Conservation (phyloP, 2,329 filamentous ascomycete species). For the Neofusicoccum sp. region DNA sequence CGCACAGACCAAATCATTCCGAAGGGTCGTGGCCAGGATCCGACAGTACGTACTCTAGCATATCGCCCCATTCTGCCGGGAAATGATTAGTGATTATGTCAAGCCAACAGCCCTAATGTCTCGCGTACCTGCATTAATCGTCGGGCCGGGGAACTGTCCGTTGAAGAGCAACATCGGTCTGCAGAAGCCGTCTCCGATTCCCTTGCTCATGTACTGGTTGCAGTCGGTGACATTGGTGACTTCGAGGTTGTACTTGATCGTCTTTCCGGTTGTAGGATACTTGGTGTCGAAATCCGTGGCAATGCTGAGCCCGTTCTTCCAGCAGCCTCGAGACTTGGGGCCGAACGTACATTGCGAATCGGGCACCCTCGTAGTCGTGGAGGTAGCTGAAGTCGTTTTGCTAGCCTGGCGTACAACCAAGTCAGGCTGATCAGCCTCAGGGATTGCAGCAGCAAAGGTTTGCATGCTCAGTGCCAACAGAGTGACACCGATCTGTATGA, state of each 20-base stretch:
- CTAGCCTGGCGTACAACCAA: constrained; percentile 2
- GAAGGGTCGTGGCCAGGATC: too few species aligned
- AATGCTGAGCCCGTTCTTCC: constrained; percentile 44
- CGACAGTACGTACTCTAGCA: constrained; percentile 32
- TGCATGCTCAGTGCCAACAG: constrained; percentile 23
- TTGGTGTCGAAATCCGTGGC: constrained; percentile 48
- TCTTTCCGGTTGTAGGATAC: constrained; percentile 39
- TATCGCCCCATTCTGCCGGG: constrained; percentile 45
- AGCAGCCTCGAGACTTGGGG: constrained; percentile 41
- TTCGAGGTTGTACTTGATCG: constrained; percentile 38
- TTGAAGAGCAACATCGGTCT: constrained; percentile 42
- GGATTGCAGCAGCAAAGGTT: constrained; percentile 28
- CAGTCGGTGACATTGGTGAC: constrained; percentile 43
- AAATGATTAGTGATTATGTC: not conserved
- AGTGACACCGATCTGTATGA: constrained; percentile 13
- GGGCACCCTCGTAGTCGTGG: constrained; percentile 19
- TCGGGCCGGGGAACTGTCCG: constrained; percentile 64
- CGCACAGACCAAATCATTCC: not conserved
- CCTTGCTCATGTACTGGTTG: constrained; percentile 24
- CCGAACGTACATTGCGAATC: constrained; percentile 42
- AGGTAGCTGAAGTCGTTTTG: constrained; percentile 2
- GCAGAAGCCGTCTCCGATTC: constrained; percentile 28
- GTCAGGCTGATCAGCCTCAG: constrained; percentile 19
- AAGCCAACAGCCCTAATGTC: constrained; percentile 33
- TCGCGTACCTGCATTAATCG: constrained; percentile 54